Evolutionary conservation across 805 yeast genomes (phyloP).

Genomic region (Schwanniomyces vanrijiae): DNA sequence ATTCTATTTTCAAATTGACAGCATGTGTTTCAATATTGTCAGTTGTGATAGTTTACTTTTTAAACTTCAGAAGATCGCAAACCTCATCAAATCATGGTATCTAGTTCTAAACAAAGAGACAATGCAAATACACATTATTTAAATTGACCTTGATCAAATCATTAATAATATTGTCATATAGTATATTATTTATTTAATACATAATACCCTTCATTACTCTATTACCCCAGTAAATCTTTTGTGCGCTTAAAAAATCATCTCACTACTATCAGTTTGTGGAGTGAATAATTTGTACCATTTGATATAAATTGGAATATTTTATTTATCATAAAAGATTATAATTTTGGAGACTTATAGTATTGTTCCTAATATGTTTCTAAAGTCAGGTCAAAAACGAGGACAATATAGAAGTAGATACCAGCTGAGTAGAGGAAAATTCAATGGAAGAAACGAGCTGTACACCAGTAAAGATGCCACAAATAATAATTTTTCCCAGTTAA

Average conservation of each 20-base stretch:
- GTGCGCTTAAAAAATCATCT: background rate
- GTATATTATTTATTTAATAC: background rate
- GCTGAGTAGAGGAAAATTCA: background rate
- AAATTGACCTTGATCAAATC: too few relatives aligned
- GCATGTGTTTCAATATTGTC: conserved; percentile 31
- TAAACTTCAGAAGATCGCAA: conserved; percentile 12
- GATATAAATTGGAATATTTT: too few relatives aligned
- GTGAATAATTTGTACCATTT: background rate
- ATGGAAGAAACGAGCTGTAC: background rate
- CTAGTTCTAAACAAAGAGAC: too few relatives aligned
- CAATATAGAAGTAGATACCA: background rate
- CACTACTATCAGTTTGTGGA: background rate
- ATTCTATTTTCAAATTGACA: conserved; percentile 42
- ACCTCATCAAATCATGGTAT: background rate
- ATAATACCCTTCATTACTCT: background rate
- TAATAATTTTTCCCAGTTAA: too few relatives aligned
- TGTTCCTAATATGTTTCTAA: background rate
- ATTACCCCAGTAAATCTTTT: background rate
- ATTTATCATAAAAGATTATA: background rate
- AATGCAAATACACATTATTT: too few relatives aligned
- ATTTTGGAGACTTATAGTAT: background rate
- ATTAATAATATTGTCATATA: background rate
- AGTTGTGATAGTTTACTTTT: conserved; percentile 14
- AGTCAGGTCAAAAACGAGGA: background rate
- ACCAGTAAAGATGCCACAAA: background rate